phyloP scores from a whole-genome alignment of 768 basidiomycete species.

The Russula olivacea region DNA sequence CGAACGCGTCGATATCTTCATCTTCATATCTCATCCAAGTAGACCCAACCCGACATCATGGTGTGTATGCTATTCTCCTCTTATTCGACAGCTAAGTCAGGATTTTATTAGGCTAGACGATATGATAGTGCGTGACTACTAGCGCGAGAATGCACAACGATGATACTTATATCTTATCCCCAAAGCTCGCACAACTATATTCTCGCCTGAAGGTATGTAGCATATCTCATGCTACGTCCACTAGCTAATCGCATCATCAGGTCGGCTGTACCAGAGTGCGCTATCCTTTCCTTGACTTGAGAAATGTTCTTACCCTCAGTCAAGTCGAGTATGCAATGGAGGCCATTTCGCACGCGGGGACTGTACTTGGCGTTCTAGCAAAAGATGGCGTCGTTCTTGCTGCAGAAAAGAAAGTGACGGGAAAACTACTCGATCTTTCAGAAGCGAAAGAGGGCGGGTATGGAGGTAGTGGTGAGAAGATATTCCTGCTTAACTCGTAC shows the following conservation, averaged over 20 bases:
- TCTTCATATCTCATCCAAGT: neutral
- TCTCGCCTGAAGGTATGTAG: constrained; percentile 88
- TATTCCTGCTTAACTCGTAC: constrained; percentile 89
- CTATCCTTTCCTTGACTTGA: neutral
- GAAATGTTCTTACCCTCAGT: constrained; percentile 5
- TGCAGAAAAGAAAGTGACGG: constrained; percentile 97
- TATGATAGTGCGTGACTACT: constrained; percentile 77
- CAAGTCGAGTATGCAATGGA: constrained; percentile 99
- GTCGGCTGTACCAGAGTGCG: constrained; percentile 94
- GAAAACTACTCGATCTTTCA: constrained; percentile 91
- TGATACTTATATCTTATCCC: constrained; percentile 23
- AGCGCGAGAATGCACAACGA: neutral
- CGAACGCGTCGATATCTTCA: constrained; percentile 9
- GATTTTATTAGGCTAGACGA: constrained; percentile 64
- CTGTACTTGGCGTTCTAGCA: constrained; percentile 88
- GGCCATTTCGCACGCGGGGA: constrained; percentile 93
- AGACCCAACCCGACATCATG: constrained; percentile 4
- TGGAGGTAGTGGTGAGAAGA: constrained; percentile 97
- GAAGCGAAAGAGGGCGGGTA: constrained; percentile 82
- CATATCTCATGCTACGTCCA: constrained; percentile 4
- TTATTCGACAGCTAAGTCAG: neutral
- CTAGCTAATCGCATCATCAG: constrained; percentile 38
- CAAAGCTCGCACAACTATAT: constrained; percentile 91
- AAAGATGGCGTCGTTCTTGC: constrained; percentile 88
- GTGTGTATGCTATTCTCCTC: constrained; percentile 4